Evolutionary conservation across 345 rosid species (phyloP).

Genomic region (Moringa oleifera): DNA sequence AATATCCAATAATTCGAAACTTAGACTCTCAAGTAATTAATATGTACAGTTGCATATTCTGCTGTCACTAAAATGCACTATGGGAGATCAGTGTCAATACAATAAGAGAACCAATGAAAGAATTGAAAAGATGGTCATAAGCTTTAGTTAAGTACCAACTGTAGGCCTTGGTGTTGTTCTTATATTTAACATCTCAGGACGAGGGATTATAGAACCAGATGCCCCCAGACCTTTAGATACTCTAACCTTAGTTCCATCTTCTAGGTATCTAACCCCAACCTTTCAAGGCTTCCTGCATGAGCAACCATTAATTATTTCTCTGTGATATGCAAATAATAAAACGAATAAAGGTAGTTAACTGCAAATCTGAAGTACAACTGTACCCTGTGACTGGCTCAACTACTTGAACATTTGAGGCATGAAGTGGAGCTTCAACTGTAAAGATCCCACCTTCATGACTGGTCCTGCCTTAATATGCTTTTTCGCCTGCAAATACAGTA

Average conservation of each 20-base stretch:
- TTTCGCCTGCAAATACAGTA: conserved; percentile 46
- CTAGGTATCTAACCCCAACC: conserved; percentile 72
- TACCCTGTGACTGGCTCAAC: conserved; percentile 93
- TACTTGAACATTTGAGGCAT: conserved; percentile 92
- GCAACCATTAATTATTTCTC: not conserved
- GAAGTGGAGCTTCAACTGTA: conserved; percentile 91
- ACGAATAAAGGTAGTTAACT: too few species aligned
- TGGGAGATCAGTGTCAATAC: too few species aligned
- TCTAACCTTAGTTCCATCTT: conserved; percentile 97
- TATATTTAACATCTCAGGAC: conserved; percentile 87
- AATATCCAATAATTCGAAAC: too few species aligned
- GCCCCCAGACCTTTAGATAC: conserved; percentile 82
- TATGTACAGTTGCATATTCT: too few species aligned
- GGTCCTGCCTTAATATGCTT: conserved; percentile 86
- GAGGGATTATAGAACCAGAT: conserved; percentile 85
- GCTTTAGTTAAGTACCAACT: conserved; percentile 39
- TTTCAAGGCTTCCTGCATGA: conserved; percentile 78
- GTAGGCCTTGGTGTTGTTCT: conserved; percentile 89
- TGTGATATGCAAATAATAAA: too few species aligned
- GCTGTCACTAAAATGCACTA: too few species aligned
- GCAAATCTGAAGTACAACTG: too few species aligned
- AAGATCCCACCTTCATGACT: conserved; percentile 95
- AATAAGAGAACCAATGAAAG: too few species aligned
- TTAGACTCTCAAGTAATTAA: too few species aligned
- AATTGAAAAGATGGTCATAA: not conserved